A percentile compares a stretch with the other conserved stretches of the same genome.
Conservation (phyloP, 257 asterid genomes). For the Apocynum venetum region DNA sequence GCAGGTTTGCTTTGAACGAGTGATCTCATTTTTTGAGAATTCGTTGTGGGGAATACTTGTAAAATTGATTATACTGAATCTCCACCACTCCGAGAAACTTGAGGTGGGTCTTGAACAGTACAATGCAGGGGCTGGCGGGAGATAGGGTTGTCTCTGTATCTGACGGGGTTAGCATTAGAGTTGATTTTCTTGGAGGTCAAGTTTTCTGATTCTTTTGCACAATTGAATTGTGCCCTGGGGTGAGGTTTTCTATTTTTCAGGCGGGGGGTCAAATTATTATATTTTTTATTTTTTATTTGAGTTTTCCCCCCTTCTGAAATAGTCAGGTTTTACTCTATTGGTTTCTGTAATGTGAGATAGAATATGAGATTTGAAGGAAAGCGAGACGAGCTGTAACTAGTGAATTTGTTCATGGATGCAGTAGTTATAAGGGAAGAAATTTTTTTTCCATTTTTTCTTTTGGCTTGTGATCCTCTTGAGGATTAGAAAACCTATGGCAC, state of each 20-base stretch:
- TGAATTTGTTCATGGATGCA: constrained; percentile 25
- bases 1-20: constrained; percentile 69
- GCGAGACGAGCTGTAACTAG: constrained; percentile 28
- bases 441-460: background rate
- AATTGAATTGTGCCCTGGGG: constrained; percentile 35
- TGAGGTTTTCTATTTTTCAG: constrained; percentile 22
- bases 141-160: constrained; percentile 24
- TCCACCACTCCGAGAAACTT: constrained; percentile 22
- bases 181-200: constrained; percentile 32
- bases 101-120: constrained; percentile 21
- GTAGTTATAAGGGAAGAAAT: background rate
- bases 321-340: constrained; percentile 33
- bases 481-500: background rate
- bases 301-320: constrained; percentile 8
- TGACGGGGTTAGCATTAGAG: constrained; percentile 19
- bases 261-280: constrained; percentile 17
- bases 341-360: constrained; percentile 31
- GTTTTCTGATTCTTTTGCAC: constrained; percentile 61
- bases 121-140: constrained; percentile 54
- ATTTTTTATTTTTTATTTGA: constrained; percentile 1
- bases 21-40: constrained; percentile 9
- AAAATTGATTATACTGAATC: constrained; percentile 34
- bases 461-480: constrained; percentile 4
- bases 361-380: constrained; percentile 14
- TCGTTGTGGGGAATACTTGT: constrained; percentile 24